Base-by-base conservation (phyloP, 2,329 filamentous ascomycete species). In the Periconia sp. region DNA sequence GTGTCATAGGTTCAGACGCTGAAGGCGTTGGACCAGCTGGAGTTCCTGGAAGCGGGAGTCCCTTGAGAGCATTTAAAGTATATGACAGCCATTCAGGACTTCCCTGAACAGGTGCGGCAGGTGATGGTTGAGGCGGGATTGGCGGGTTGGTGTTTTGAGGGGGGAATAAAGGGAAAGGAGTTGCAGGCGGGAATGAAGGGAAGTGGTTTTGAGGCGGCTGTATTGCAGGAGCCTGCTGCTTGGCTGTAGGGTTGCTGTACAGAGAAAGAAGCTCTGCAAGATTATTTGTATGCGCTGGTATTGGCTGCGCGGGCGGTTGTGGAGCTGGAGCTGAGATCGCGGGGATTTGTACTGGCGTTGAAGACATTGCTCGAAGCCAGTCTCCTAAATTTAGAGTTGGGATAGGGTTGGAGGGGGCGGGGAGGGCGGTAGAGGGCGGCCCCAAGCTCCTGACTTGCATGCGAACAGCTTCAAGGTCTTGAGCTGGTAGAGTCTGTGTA, bases 401-500 rank as follows among this genome's bases (percentile, higher is more conserved):
- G 44, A 19, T n/a, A 63, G 74, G 67, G 68, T 65, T 18, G 76
- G 71, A 31, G 62, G 56, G 9, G 66, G 62, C 57, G 9, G 66
- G 64, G 40, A 62, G 59, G n/a, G 66, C 62, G 41, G 80, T 80
- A 74, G 85, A 79, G 69, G 84, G 83, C 76, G 80, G 85, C 35
- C 77, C 84, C 73, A 96, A 83, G 74, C 87, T 85, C 73, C 88
- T 86, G 74, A 97, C 87, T 82, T 94, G 91, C 72, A 88, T 87
- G 75, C 88, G 90, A 75, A 96, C 89, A 73, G 89, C 85, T 75
- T 89, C 86, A 71, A 96, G 82, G 77, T 96, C 90, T 68, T 92
- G 87, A 65, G 86, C 85, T 55, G 88, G 88, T 71, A 96, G 81
- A 69, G 87, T 86, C 74, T 91, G 89, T 63, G 82, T 87, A 73